These are phyloP conservation scores for Colletotrichum viniferum DNA, from an alignment of 2,329 filamentous ascomycete species.

Conservation along the genomic window DNA sequence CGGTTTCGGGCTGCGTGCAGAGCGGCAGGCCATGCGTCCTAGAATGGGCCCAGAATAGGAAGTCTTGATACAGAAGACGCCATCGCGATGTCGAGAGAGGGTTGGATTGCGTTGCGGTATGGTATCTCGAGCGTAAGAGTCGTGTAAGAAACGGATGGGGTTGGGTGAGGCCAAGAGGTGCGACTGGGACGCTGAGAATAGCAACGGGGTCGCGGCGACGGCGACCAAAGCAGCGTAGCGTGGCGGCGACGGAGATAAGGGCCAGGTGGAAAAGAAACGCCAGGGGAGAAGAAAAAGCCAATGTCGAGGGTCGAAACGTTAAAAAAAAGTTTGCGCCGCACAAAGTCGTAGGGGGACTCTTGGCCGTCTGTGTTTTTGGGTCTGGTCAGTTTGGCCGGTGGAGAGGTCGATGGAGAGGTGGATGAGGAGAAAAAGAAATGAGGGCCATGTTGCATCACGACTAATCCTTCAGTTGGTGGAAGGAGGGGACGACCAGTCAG, in stretches of 20 bases:
- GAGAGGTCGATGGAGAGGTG: background rate
- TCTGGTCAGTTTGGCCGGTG: background rate
- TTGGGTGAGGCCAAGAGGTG: background rate
- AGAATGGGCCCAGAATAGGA: constrained; percentile 2
- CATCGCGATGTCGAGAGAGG: background rate
- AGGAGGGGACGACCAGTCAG: background rate
- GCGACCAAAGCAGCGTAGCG: background rate
- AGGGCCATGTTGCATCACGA: constrained; percentile 8
- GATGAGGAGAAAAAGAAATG: background rate
- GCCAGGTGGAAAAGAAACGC: background rate
- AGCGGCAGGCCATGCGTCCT: background rate
- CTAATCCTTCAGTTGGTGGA: background rate
- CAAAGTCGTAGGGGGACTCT: background rate
- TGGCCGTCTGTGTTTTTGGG: constrained; percentile 15
- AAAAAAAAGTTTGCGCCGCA: background rate
- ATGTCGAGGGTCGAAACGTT: background rate
- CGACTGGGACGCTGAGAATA: constrained; percentile 16
- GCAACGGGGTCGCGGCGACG: background rate
- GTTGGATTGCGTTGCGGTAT: background rate
- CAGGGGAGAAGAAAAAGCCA: background rate
- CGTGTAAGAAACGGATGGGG: constrained; percentile 8
- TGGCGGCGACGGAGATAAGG: background rate
- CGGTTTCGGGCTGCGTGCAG: background rate
- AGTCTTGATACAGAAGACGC: background rate
- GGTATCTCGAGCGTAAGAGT: background rate